Conservation (phyloP, 2,329 filamentous ascomycete species). For the Pseudogymnoascus sp. region DNA sequence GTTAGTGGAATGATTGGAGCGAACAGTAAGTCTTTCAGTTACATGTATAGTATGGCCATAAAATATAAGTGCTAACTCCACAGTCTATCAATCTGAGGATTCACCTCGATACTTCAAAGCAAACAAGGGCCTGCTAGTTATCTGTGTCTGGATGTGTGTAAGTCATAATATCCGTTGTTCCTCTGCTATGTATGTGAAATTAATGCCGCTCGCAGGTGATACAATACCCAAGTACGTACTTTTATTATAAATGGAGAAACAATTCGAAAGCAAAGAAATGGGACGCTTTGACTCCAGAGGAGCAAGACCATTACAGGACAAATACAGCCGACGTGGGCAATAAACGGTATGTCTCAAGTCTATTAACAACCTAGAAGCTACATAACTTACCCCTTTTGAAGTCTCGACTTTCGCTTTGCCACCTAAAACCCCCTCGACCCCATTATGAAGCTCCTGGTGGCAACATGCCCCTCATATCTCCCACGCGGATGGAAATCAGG, state of each 20-base stretch:
- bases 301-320: conserved; percentile 16
- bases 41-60: background rate
- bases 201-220: background rate
- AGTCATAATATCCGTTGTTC: background rate
- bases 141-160: background rate
- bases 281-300: conserved; percentile 29
- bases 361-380: background rate
- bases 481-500: no score
- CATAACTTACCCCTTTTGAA: background rate
- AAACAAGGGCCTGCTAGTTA: background rate
- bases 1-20: background rate
- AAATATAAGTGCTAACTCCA: background rate
- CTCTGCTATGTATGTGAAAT: background rate
- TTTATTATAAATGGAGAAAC: background rate
- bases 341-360: background rate
- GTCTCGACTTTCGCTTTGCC: background rate
- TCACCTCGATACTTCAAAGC: background rate
- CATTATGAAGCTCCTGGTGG: no score
- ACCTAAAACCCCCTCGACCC: background rate
- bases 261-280: conserved; percentile 28
- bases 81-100: background rate
- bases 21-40: background rate
- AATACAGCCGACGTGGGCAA: background rate
- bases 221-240: background rate
- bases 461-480: no score